Percentiles rank a stretch among this genome's conserved stretches.
Conservation (phyloP, 495 filamentous ascomycete species). For the Penicillium robsamsonii region DNA sequence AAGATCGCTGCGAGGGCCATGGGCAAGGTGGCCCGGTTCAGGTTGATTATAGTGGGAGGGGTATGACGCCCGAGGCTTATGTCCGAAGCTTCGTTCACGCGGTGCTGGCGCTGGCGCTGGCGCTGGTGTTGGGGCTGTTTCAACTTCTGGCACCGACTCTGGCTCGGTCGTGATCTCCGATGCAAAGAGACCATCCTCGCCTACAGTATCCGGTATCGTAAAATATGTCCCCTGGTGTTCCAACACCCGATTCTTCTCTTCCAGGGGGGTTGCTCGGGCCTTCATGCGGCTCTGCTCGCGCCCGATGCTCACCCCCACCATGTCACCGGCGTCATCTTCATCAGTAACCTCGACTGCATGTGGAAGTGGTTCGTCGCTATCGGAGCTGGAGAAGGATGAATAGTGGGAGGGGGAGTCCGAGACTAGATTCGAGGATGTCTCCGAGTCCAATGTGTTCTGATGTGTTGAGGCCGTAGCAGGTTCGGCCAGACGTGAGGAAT, state of each 20-base stretch:
- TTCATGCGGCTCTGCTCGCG: slow-evolving; percentile 68
- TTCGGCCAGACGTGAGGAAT: slow-evolving; percentile 1
- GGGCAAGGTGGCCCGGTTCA: slow-evolving; percentile 8
- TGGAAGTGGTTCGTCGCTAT: slow-evolving; percentile 34
- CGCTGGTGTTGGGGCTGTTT: background rate
- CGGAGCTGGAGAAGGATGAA: slow-evolving; percentile 36
- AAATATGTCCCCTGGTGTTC: slow-evolving; percentile 57
- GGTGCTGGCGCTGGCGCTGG: background rate
- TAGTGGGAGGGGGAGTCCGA: slow-evolving; percentile 28
- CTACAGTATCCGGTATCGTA: slow-evolving; percentile 32
- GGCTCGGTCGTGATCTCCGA: slow-evolving; percentile 39
- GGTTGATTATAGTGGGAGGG: slow-evolving; percentile 3
- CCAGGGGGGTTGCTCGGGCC: slow-evolving; percentile 66
- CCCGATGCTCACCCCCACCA: slow-evolving; percentile 77
- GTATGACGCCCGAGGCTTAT: slow-evolving; percentile 8
- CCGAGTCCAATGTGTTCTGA: slow-evolving; percentile 21
- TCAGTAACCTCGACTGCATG: slow-evolving; percentile 23
- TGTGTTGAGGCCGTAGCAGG: slow-evolving; percentile 3
- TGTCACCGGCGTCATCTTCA: slow-evolving; percentile 53
- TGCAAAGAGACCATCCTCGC: slow-evolving; percentile 33
- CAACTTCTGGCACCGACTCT: slow-evolving; percentile 16
- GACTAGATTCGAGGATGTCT: slow-evolving; percentile 21
- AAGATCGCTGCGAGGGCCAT: slow-evolving; percentile 21
- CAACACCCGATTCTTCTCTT: slow-evolving; percentile 71
- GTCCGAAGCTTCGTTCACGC: background rate